Percentiles rank a stretch among this genome's conserved stretches.
Evolutionary conservation across 1,284 basidiomycete species (phyloP).

Genomic region (Cryptococcus deneoformans): DNA sequence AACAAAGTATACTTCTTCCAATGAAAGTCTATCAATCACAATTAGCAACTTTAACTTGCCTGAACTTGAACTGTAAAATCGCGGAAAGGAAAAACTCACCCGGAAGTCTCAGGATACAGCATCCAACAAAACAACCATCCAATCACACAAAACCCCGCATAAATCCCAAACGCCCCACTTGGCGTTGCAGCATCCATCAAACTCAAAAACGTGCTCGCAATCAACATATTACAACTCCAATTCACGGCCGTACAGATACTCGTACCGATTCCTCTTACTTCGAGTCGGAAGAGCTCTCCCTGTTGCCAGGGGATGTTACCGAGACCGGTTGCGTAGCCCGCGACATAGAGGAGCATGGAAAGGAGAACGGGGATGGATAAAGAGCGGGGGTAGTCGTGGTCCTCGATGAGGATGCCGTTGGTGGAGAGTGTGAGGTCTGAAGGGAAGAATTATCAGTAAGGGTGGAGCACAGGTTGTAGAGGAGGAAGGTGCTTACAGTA

Average conservation of each 20-base stretch:
- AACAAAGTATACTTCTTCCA: slow-evolving; percentile 64
- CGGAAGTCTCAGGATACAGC: slow-evolving; percentile 72
- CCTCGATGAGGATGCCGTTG: slow-evolving; percentile 62
- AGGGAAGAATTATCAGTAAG: not conserved
- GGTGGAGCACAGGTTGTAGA: not conserved
- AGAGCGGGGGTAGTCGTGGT: slow-evolving; percentile 60
- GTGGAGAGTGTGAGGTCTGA: slow-evolving; percentile 67
- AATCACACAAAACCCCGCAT: slow-evolving; percentile 67
- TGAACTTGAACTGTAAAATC: not conserved
- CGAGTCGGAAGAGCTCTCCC: slow-evolving; percentile 73
- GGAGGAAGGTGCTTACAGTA: slow-evolving; percentile 57
- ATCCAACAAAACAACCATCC: slow-evolving; percentile 67
- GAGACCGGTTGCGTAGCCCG: slow-evolving; percentile 72
- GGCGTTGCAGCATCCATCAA: slow-evolving; percentile 73
- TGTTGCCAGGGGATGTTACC: slow-evolving; percentile 85
- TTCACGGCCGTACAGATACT: slow-evolving; percentile 75
- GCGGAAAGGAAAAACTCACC: slow-evolving; percentile 15
- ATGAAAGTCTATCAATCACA: slow-evolving; percentile 56
- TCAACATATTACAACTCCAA: slow-evolving; percentile 70
- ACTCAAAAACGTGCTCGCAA: slow-evolving; percentile 70
- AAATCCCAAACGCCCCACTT: slow-evolving; percentile 74
- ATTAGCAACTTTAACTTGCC: slow-evolving; percentile 7
- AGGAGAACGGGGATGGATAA: slow-evolving; percentile 70
- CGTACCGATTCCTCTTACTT: slow-evolving; percentile 77
- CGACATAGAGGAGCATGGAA: slow-evolving; percentile 78